Percentiles rank a stretch among this genome's conserved stretches.
phyloP scores from a whole-genome alignment of 1,284 basidiomycete species.

The Trichosporon coremiiforme region DNA sequence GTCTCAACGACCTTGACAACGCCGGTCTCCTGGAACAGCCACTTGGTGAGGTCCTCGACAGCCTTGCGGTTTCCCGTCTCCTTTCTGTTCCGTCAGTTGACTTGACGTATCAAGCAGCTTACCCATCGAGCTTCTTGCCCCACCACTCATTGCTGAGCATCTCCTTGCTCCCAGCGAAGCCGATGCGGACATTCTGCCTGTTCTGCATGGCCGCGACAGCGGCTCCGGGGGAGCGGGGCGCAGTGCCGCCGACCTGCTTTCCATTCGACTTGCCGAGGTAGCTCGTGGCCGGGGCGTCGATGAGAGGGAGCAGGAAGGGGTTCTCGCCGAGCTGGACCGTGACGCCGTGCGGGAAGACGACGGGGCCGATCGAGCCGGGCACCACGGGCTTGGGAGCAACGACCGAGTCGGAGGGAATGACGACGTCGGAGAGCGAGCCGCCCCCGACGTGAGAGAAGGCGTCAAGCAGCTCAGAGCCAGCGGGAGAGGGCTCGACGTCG shows the following conservation, averaged over 20 bases:
- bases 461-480: conserved; percentile 22
- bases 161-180: conserved; percentile 79
- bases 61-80: conserved; percentile 76
- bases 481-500: conserved; percentile 56
- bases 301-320: conserved; percentile 78
- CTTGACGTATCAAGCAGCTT: too few relatives aligned
- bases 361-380: conserved; percentile 17
- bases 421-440: conserved; percentile 22
- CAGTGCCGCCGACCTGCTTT: conserved; percentile 63
- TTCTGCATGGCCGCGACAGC: conserved; percentile 90
- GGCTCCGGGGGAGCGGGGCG: conserved; percentile 62
- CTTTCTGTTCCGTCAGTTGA: conserved; percentile 33
- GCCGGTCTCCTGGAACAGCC: conserved; percentile 87
- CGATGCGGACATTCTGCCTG: conserved; percentile 70
- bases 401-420: conserved; percentile 68
- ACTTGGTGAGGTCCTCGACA: conserved; percentile 71
- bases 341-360: conserved; percentile 29
- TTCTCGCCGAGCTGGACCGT: conserved; percentile 68
- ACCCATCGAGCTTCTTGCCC: conserved; percentile 42
- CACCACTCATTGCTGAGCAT: conserved; percentile 65
- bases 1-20: conserved; percentile 77
- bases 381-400: conserved; percentile 65
- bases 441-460: conserved; percentile 57
- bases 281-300: conserved; percentile 66
- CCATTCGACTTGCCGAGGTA: conserved; percentile 61